phyloP scores from a whole-genome alignment of 495 filamentous ascomycete species.

The Lepidopterella palustris region DNA sequence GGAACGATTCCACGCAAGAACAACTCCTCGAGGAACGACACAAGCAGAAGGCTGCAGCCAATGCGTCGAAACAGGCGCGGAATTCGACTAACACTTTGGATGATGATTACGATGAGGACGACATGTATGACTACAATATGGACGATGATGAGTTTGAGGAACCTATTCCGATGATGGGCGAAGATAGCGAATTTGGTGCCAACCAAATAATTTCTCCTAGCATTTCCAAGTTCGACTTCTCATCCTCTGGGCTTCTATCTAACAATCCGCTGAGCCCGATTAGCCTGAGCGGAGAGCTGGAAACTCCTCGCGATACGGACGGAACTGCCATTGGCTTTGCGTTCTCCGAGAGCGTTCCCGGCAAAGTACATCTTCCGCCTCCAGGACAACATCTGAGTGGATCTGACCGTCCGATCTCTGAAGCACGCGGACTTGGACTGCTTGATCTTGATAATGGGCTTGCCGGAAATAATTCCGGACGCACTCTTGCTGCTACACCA shows the following conservation, averaged over 20 bases:
- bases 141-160: slow-evolving; percentile 33
- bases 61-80: slow-evolving; percentile 36
- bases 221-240: slow-evolving; percentile 24
- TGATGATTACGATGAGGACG: slow-evolving; percentile 29
- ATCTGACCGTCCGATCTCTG: slow-evolving; percentile 2
- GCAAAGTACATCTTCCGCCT: slow-evolving; percentile 10
- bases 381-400: slow-evolving; percentile 4
- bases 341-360: slow-evolving; percentile 11
- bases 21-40: slow-evolving; percentile 80
- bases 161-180: slow-evolving; percentile 28
- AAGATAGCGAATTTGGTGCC: slow-evolving; percentile 45
- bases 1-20: slow-evolving; percentile 72
- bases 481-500: slow-evolving; percentile 45
- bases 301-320: slow-evolving; percentile 20
- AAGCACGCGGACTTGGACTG: slow-evolving; percentile 17
- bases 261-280: slow-evolving; percentile 18
- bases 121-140: slow-evolving; percentile 16
- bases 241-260: slow-evolving; percentile 5
- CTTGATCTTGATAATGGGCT: slow-evolving; percentile 10
- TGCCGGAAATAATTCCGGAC: background rate
- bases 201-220: slow-evolving; percentile 34
- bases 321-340: slow-evolving; percentile 25
- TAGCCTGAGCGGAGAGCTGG: slow-evolving; percentile 9
- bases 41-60: slow-evolving; percentile 60
- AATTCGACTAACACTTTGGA: slow-evolving; percentile 35